A percentile compares a stretch with the other conserved stretches of the same genome.
Conservation (phyloP, 139 green algal species). For the Chlamydomonas sp. region DNA sequence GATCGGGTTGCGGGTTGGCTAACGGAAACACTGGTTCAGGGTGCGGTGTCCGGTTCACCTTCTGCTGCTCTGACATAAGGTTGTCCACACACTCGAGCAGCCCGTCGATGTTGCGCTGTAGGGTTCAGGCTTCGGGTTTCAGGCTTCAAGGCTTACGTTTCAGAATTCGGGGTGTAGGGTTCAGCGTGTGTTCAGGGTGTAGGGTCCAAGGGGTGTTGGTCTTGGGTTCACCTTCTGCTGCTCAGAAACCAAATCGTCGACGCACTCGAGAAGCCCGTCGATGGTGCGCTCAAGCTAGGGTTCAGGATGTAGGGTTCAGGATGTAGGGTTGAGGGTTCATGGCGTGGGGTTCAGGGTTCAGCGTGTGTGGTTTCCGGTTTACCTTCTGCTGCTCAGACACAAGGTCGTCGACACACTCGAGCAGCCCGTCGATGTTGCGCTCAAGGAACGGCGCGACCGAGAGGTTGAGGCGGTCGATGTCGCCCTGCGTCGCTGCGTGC, state of each 20-base stretch:
- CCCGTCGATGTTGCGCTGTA: conserved; percentile 85
- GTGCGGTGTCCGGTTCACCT: too few relatives aligned
- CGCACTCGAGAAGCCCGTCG: conserved; percentile 81
- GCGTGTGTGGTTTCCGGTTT: too few relatives aligned
- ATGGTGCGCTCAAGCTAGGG: conserved; percentile 65
- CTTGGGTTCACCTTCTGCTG: conserved; percentile 78
- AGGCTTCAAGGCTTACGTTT: conserved; percentile 70
- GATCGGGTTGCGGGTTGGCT: too few relatives aligned
- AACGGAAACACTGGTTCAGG: too few relatives aligned
- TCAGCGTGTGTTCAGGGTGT: too few relatives aligned
- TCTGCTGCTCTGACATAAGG: too few relatives aligned
- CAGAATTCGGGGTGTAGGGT: too few relatives aligned
- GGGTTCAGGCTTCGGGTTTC: too few relatives aligned
- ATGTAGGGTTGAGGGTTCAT: background rate
- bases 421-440: conserved; percentile 81
- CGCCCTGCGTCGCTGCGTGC: conserved; percentile 28
- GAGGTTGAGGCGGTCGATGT: conserved; percentile 76
- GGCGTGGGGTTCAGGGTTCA: background rate
- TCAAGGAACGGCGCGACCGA: conserved; percentile 68
- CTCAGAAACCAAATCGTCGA: conserved; percentile 67
- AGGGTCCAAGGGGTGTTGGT: too few relatives aligned
- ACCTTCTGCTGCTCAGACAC: conserved; percentile 65
- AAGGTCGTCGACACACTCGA: conserved; percentile 93
- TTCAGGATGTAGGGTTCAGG: conserved; percentile 61
- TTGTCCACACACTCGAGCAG: too few relatives aligned